These are phyloP conservation scores for Kluyveromyces marxianus DNA, from an alignment of 1,139 yeast genomes.

Conservation along the genomic window DNA sequence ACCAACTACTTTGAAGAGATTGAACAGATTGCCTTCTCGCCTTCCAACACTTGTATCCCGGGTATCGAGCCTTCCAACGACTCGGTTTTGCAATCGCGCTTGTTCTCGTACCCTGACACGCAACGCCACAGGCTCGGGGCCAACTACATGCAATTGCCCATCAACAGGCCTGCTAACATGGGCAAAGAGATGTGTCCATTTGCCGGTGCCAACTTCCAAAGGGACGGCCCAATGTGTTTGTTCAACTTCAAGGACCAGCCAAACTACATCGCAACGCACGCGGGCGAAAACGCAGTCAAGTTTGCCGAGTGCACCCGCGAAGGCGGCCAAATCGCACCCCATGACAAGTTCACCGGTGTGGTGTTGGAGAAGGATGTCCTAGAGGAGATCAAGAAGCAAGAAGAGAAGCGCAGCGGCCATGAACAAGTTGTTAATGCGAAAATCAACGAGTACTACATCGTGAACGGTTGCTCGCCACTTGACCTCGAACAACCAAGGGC, in stretches of 20 bases:
- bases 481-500: slow-evolving; percentile 42
- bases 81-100: slow-evolving; percentile 78
- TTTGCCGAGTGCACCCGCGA: slow-evolving; percentile 10
- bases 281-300: slow-evolving; percentile 14
- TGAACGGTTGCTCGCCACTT: slow-evolving; percentile 36
- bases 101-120: slow-evolving; percentile 81
- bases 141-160: slow-evolving; percentile 53
- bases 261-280: slow-evolving; percentile 30
- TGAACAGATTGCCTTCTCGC: slow-evolving; percentile 58
- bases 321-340: slow-evolving; percentile 7
- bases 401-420: slow-evolving; percentile 30
- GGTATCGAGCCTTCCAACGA: slow-evolving; percentile 81
- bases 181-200: slow-evolving; percentile 21
- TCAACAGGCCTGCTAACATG: slow-evolving; percentile 39
- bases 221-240: slow-evolving; percentile 33
- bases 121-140: slow-evolving; percentile 53
- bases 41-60: slow-evolving; percentile 70
- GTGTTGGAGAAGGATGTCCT: slow-evolving; percentile 28
- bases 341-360: slow-evolving; percentile 27
- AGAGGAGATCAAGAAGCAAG: slow-evolving; percentile 20
- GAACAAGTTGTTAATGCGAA: slow-evolving; percentile 35
- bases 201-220: slow-evolving; percentile 35
- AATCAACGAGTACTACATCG: slow-evolving; percentile 31
- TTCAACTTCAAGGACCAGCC: slow-evolving; percentile 31
- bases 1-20: slow-evolving; percentile 48